Evolutionary conservation across 192 early-diverging fungal species (phyloP).

Genomic region (Coemansia asiatica): DNA sequence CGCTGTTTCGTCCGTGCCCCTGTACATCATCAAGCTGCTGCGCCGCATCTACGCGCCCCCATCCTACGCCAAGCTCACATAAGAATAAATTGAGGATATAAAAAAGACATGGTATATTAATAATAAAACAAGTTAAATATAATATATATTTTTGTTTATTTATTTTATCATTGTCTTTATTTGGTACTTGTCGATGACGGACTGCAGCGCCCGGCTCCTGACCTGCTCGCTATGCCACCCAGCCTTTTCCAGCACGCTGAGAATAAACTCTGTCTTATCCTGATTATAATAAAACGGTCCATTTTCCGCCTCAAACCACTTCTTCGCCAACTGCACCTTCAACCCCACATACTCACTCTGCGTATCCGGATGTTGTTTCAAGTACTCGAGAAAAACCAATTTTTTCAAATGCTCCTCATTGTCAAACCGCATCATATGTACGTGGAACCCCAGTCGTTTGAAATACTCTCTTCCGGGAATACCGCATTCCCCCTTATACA

Average conservation of each 20-base stretch:
- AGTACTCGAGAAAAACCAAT: conserved; percentile 11
- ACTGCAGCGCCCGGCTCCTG: background rate
- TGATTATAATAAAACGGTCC: background rate
- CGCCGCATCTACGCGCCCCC: conserved; percentile 82
- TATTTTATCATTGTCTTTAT: background rate
- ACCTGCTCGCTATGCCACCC: conserved; percentile 11
- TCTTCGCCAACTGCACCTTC: conserved; percentile 11
- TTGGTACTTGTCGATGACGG: background rate
- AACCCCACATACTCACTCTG: conserved; percentile 18
- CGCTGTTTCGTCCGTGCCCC: conserved; percentile 78
- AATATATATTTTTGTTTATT: background rate
- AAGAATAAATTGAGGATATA: background rate
- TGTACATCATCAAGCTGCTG: conserved; percentile 83
- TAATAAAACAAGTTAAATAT: background rate
- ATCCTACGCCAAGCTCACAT: conserved; percentile 82
- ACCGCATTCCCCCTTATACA: conserved; percentile 6
- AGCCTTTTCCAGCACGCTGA: conserved; percentile 5
- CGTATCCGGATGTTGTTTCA: conserved; percentile 3
- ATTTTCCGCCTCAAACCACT: conserved; percentile 11
- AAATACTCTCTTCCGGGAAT: conserved; percentile 26
- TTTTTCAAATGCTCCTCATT: conserved; percentile 16
- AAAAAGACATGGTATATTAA: background rate
- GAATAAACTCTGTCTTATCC: conserved; percentile 28
- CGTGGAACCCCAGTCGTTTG: conserved; percentile 4
- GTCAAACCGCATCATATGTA: conserved; percentile 9